phyloP scores from a whole-genome alignment of 164 flowering plant species.

The Aristolochia californica region DNA sequence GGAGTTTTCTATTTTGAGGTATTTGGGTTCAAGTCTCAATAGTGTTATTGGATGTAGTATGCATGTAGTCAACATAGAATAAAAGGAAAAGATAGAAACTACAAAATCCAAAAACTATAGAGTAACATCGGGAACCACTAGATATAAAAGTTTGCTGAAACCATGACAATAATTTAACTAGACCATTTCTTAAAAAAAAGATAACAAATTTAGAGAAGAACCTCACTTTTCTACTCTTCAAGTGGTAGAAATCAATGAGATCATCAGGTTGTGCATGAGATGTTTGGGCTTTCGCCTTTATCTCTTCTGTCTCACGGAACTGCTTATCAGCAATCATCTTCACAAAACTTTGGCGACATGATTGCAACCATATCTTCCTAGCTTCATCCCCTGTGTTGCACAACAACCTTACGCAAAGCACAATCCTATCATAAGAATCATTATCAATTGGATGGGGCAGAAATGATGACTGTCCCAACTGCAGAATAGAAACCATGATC shows the following conservation, averaged over 20 bases:
- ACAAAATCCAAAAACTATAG: too few relatives aligned
- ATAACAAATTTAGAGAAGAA: not conserved
- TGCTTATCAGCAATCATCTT: constrained; percentile 95
- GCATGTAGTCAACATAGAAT: too few relatives aligned
- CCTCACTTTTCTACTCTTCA: constrained; percentile 90
- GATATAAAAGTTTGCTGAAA: too few relatives aligned
- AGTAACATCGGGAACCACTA: too few relatives aligned
- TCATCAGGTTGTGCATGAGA: constrained; percentile 93
- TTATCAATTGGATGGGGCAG: constrained; percentile 91
- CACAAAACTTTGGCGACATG: constrained; percentile 88
- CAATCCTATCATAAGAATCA: constrained; percentile 77
- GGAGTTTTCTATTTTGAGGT: too few relatives aligned
- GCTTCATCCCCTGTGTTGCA: constrained; percentile 70
- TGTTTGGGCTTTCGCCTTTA: constrained; percentile 77
- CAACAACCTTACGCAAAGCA: constrained; percentile 70
- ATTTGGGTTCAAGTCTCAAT: too few relatives aligned
- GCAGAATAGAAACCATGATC: constrained; percentile 81
- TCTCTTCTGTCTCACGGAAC: constrained; percentile 77
- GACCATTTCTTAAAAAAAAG: too few relatives aligned
- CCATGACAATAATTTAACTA: too few relatives aligned
- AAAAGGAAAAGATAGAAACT: too few relatives aligned
- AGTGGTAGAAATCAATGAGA: constrained; percentile 88
- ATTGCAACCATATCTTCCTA: constrained; percentile 78
- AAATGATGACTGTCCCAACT: constrained; percentile 73
- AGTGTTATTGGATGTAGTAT: too few relatives aligned